Percentiles rank a stretch among this genome's conserved stretches.
phyloP scores from a whole-genome alignment of 805 yeast genomes.

The Ogataea saltuana region DNA sequence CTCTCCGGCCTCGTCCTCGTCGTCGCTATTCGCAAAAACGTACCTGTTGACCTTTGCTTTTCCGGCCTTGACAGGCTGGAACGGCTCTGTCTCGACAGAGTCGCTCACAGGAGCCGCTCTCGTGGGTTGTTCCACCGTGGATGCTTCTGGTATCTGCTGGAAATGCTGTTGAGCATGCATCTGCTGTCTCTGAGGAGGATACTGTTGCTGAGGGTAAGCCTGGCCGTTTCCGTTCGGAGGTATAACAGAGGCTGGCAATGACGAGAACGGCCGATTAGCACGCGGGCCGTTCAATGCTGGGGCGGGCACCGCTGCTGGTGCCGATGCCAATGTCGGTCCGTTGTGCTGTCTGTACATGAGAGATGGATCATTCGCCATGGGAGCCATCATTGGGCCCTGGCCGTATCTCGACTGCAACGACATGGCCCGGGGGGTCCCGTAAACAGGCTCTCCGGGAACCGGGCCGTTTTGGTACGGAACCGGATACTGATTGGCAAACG shows the following conservation, averaged over 20 bases:
- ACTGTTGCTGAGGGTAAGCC: constrained; percentile 11
- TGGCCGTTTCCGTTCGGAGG: constrained; percentile 5
- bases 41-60: constrained; percentile 30
- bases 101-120: neutral
- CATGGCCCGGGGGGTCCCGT: constrained; percentile 22
- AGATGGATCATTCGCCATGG: neutral
- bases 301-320: too few species aligned
- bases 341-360: too few species aligned
- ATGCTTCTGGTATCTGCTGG: neutral
- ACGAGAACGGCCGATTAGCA: neutral
- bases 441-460: constrained; percentile 4
- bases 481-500: constrained; percentile 13
- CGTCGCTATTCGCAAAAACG: constrained; percentile 30
- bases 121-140: too few species aligned
- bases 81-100: constrained; percentile 7
- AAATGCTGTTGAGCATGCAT: neutral
- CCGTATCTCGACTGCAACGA: constrained; percentile 20
- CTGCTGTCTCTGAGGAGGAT: constrained; percentile 5
- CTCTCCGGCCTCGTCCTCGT: constrained; percentile 27
- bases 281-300: neutral
- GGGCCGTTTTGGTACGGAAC: constrained; percentile 3
- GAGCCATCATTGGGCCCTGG: neutral
- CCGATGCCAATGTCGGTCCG: too few species aligned
- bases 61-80: constrained; percentile 17
- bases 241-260: neutral